Base-by-base conservation (phyloP, 2,329 filamentous ascomycete species). In the Trichoderma lentiforme region DNA sequence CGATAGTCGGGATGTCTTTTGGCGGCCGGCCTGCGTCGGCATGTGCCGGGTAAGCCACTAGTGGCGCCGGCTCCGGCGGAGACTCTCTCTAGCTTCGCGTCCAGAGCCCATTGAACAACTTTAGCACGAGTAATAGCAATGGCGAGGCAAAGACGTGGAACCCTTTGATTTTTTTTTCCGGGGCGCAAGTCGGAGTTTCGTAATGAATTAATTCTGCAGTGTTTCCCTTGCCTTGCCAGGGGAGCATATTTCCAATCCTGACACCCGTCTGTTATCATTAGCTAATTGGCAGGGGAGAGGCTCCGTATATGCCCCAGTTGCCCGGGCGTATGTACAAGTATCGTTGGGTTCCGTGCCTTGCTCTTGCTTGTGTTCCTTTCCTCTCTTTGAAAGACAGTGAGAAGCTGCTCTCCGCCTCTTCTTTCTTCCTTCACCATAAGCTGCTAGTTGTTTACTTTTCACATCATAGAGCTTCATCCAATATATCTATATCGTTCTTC, bases 1-100 rank as follows among this genome's bases (percentile, higher is more conserved):
- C 71, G 71, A 72, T 51, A 14, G 26, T 72, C 70, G 63, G 70
- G 53, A 56, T 12, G 15, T 51, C 34, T 21, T 65, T 18, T 70
- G 36, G 36, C 60, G 66, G 61, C 66, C 71, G 71, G 71, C 71
- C 65, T 72, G 56, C 34, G 58, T 72, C 71, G 71, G 71, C 71
- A 72, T 70, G 66, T 70, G 51, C 60, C 58, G 47, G 67, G 34
- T 69, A 36, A 56, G 68, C 47, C 9, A 62, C 43, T 56, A 39
- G 60, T 28, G 18, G 47, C 28, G 9, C 66, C 66, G 66, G 66
- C 66, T 32, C 66, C 66, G 66, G 57, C 66, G 66, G 66, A 66
- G 43, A 36, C 30, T 24, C 47, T 24, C 11, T 43, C 4, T 58
- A 43, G 26, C 51, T 53, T 53, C 39, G 64, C 26, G 18, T 58